Evolutionary conservation across 2,329 filamentous ascomycete genomes (phyloP), one percentile per base, ranked within the genome.

Genomic region (Tolypocladium ophioglossoides): DNA sequence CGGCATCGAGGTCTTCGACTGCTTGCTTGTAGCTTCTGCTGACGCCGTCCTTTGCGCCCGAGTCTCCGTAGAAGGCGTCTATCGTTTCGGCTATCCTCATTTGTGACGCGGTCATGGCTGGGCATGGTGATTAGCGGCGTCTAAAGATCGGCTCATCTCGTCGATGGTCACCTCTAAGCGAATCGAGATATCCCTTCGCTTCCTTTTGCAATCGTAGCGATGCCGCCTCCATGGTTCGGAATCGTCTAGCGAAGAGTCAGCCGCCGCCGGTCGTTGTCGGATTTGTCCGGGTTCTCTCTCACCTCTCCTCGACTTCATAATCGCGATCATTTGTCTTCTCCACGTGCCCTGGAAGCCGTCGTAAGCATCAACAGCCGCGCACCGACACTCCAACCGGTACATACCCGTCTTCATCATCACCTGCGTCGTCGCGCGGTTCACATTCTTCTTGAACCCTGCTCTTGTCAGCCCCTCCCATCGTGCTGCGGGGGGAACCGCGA

Each of bases 61-160:
- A 86, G 68, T 99, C 94, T 54, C 94, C 94, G 74, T 99, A 99
- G 72, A 99, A 99, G 41, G 94, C 94, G 74, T 99, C 94, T 72
- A 99, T 99, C 22, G 94, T 99, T 72, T 99, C 94, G 60, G 94
- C 94, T 70, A 99, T 97, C 67, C 92, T 87, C 92, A 99, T 97
- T 74, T 99, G 94, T 53, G 91, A 96, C 52, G 94, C 92, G 18
- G 94, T 99, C 94, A 99, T 99, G 62, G 94, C 92, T 91, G 61
- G 34, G 27, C 51, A n/a, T 14, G 50, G 3, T 20, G 27, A 4
- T 48, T 18, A 48, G 44, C 18, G 11, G n/a, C 44, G 27, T n/a
- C 27, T 18, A 48, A 20, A 14, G 27, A 24, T 12, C 3, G 24
- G 10, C 8, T 38, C n/a, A 22, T n/a, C 2, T 37, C 3, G 32